Conservation (phyloP, 495 filamentous ascomycete genomes). For the Pseudoneurospora amorphoporcata region DNA sequence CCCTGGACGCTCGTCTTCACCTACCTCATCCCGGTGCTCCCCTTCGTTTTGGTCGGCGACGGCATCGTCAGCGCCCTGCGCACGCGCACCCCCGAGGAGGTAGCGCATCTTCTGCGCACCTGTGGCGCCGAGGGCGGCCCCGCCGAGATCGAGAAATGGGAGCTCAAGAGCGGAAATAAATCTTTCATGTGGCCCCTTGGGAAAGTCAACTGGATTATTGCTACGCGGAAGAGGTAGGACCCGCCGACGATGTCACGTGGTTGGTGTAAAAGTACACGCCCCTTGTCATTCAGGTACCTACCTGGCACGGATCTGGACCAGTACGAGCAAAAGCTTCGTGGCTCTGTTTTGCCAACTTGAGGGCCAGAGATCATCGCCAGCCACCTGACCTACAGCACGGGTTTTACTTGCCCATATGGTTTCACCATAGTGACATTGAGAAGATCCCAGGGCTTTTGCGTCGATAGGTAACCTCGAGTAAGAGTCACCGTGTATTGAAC, state of each 20-base stretch:
- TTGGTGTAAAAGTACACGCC: background rate
- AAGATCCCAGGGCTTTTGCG: background rate
- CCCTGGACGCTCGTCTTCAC: constrained; percentile 51
- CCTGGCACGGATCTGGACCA: background rate
- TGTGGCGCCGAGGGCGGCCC: constrained; percentile 33
- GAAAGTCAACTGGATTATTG: constrained; percentile 40
- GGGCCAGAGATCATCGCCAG: background rate
- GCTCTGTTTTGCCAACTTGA: background rate
- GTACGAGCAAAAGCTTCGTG: background rate
- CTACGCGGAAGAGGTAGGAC: constrained; percentile 19
- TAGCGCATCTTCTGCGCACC: constrained; percentile 43
- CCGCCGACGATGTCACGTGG: background rate
- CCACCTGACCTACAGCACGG: background rate
- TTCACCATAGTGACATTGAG: background rate
- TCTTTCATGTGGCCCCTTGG: constrained; percentile 41
- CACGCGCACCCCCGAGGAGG: constrained; percentile 54
- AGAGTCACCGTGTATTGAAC: background rate
- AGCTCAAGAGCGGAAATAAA: constrained; percentile 40
- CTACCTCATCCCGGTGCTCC: constrained; percentile 53
- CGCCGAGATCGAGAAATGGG: constrained; percentile 36
- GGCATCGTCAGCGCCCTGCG: constrained; percentile 54
- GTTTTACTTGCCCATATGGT: background rate
- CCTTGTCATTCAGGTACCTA: background rate
- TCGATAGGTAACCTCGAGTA: background rate
- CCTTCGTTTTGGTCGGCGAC: constrained; percentile 55